Conservation (phyloP, 306 rosid genomes). For the Lotus japonicus region DNA sequence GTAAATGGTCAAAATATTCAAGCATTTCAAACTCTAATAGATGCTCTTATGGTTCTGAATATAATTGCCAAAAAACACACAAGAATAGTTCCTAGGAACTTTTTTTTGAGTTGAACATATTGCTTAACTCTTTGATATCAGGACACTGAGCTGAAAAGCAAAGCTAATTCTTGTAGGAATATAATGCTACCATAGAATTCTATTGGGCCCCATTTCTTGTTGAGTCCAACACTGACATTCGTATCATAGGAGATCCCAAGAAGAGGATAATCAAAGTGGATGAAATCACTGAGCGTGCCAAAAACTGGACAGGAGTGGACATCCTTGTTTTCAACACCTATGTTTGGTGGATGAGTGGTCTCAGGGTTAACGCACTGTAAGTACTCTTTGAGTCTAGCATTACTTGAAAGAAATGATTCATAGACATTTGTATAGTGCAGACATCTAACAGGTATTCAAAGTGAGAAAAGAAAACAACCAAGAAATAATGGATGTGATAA, state of each 20-base stretch:
- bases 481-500: no score
- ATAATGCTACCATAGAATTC: constrained; percentile 77
- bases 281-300: constrained; percentile 61
- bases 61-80: neutral
- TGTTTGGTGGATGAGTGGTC: constrained; percentile 97
- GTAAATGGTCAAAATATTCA: neutral
- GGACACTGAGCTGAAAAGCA: neutral
- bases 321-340: constrained; percentile 82
- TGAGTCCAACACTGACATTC: constrained; percentile 77
- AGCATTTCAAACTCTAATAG: neutral
- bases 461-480: no score
- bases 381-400: constrained; percentile 9
- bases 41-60: neutral
- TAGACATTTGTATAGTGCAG: no score
- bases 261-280: constrained; percentile 85
- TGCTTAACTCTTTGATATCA: neutral
- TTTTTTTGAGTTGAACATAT: neutral
- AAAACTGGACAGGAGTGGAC: constrained; percentile 76
- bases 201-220: constrained; percentile 96
- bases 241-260: constrained; percentile 67
- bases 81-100: neutral
- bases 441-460: no score
- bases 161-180: constrained; percentile 40
- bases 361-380: constrained; percentile 62
- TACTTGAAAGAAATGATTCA: no score